A percentile compares a stretch with the other conserved stretches of the same genome.
phyloP scores from a whole-genome alignment of 2,329 filamentous ascomycete genomes.

The Talaromyces funiculosus region DNA sequence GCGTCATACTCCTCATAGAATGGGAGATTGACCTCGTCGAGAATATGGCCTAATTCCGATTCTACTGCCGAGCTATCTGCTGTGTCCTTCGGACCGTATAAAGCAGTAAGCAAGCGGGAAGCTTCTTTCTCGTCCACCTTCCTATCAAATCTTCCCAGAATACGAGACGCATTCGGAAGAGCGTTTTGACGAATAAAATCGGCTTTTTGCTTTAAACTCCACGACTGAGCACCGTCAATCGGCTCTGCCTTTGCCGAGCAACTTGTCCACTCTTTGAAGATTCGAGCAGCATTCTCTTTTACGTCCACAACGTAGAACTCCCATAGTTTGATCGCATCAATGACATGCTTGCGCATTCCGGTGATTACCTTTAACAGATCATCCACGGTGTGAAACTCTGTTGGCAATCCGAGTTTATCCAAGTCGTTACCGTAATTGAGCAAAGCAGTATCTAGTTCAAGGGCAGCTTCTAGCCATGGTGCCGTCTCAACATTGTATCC shows the following conservation, averaged over 20 bases:
- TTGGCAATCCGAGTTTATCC: slow-evolving; percentile 66
- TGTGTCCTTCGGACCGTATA: slow-evolving; percentile 63
- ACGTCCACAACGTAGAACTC: slow-evolving; percentile 87
- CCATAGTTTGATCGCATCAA: slow-evolving; percentile 76
- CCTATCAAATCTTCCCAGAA: slow-evolving; percentile 76
- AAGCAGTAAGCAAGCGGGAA: slow-evolving; percentile 61
- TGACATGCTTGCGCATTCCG: slow-evolving; percentile 71
- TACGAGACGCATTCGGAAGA: slow-evolving; percentile 62
- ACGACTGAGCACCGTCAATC: slow-evolving; percentile 40
- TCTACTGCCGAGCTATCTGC: slow-evolving; percentile 43
- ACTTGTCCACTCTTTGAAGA: slow-evolving; percentile 63
- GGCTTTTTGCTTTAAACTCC: slow-evolving; percentile 54
- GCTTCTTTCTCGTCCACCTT: slow-evolving; percentile 62
- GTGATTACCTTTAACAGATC: slow-evolving; percentile 80
- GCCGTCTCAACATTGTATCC: slow-evolving; percentile 92
- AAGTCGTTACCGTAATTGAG: slow-evolving; percentile 58
- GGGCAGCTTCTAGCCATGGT: slow-evolving; percentile 60
- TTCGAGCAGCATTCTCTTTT: slow-evolving; percentile 62
- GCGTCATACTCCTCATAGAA: slow-evolving; percentile 89
- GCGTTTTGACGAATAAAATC: slow-evolving; percentile 61
- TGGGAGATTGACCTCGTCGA: slow-evolving; percentile 79
- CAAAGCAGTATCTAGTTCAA: slow-evolving; percentile 75
- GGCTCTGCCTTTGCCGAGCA: slow-evolving; percentile 35
- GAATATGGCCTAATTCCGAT: slow-evolving; percentile 51
- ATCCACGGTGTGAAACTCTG: slow-evolving; percentile 61